These are phyloP conservation scores for Asclepias syriaca DNA, from an alignment of 257 asterid species.

Conservation along the genomic window DNA sequence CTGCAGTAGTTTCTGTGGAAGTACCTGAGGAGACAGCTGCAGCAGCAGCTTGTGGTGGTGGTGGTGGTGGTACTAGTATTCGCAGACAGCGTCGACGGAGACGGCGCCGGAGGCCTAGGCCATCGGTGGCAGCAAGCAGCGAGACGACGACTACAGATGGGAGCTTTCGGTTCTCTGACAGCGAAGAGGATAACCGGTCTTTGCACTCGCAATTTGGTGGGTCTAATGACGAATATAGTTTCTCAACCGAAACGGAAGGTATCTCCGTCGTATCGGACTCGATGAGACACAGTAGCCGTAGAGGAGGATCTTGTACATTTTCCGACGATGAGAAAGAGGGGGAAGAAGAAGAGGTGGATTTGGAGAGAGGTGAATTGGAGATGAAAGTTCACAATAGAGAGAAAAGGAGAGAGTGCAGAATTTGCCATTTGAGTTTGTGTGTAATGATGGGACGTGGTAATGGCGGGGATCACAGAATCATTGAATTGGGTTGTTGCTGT, in stretches of 20 bases:
- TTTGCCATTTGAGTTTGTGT: slow-evolving; percentile 45
- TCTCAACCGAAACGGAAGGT: slow-evolving; percentile 28
- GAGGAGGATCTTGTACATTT: slow-evolving; percentile 24
- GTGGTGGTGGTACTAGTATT: slow-evolving; percentile 8
- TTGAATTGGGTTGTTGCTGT: slow-evolving; percentile 49
- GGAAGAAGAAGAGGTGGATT: slow-evolving; percentile 37
- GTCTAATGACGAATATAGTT: slow-evolving; percentile 28
- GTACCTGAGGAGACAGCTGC: background rate
- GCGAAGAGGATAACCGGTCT: slow-evolving; percentile 34
- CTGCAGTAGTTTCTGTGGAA: background rate
- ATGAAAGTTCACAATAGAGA: slow-evolving; percentile 24
- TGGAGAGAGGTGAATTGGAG: slow-evolving; percentile 45
- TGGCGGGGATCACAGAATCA: slow-evolving; percentile 28
- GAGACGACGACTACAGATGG: slow-evolving; percentile 47
- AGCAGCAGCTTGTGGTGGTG: too few species aligned
- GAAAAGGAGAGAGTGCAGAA: slow-evolving; percentile 36
- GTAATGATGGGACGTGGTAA: slow-evolving; percentile 18
- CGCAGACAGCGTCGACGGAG: slow-evolving; percentile 33
- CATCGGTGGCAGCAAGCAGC: slow-evolving; percentile 35
- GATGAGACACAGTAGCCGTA: slow-evolving; percentile 16
- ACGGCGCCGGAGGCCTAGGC: slow-evolving; percentile 27
- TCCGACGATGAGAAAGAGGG: slow-evolving; percentile 24
- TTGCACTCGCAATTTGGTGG: slow-evolving; percentile 30
- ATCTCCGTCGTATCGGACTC: slow-evolving; percentile 18
- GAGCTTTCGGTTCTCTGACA: slow-evolving; percentile 42